phyloP scores from a whole-genome alignment of 2,329 filamentous ascomycete genomes.

The Aspergillus sojae region DNA sequence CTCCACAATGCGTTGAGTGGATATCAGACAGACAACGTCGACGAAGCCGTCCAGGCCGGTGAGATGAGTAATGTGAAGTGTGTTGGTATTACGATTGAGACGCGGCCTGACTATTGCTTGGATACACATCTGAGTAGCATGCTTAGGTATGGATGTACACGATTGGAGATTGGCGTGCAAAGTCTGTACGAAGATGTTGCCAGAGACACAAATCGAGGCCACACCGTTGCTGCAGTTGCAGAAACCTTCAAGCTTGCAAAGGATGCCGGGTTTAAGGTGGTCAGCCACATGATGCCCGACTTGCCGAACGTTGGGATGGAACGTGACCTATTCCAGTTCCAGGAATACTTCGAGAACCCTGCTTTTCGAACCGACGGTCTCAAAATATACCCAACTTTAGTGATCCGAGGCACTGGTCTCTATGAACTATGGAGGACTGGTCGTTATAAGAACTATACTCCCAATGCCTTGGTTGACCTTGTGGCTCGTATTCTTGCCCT shows the following conservation, averaged over 20 bases:
- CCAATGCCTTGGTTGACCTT: conserved; percentile 92
- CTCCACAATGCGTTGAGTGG: conserved; percentile 96
- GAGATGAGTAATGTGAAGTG: conserved; percentile 98
- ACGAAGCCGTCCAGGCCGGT: conserved; percentile 90
- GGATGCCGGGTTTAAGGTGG: conserved; percentile 97
- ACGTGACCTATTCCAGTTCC: conserved; percentile 92
- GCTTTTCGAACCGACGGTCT: conserved; percentile 94
- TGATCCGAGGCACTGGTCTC: conserved; percentile 92
- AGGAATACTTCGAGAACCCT: conserved; percentile 96
- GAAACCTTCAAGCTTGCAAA: conserved; percentile 98
- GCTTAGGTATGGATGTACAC: conserved; percentile 96
- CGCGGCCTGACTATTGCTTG: conserved; percentile 92
- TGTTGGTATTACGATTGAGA: conserved; percentile 98
- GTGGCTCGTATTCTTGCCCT: conserved; percentile 94
- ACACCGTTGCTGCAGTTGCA: conserved; percentile 91
- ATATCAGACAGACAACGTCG: conserved; percentile 90
- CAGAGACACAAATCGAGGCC: conserved; percentile 94
- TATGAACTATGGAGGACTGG: conserved; percentile 98
- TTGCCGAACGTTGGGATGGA: conserved; percentile 98
- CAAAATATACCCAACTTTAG: conserved; percentile 96
- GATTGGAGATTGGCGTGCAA: conserved; percentile 92
- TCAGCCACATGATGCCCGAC: conserved; percentile 99
- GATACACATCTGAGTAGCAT: conserved; percentile 95
- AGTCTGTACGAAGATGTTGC: conserved; percentile 97
- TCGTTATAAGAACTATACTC: conserved; percentile 97